These are phyloP conservation scores for Malassezia arunalokei DNA, from an alignment of 1,284 basidiomycete genomes.

Conservation along the genomic window DNA sequence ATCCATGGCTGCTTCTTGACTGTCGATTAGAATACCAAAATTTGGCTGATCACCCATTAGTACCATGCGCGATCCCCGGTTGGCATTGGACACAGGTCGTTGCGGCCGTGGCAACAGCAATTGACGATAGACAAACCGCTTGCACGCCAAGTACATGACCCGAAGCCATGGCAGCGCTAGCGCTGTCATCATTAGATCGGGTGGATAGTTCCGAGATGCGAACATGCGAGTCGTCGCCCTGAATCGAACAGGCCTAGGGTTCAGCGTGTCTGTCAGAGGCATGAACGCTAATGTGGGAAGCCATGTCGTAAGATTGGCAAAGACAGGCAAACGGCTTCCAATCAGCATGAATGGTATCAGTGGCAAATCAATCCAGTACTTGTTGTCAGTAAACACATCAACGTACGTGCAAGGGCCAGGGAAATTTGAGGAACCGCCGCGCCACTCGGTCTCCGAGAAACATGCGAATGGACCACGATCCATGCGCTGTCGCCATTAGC, in stretches of 20 bases:
- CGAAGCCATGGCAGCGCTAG: conserved; percentile 36
- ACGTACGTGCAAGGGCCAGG: conserved; percentile 17
- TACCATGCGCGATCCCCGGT: background rate
- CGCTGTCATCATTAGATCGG: conserved; percentile 25
- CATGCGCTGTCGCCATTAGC: conserved; percentile 14
- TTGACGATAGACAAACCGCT: conserved; percentile 22
- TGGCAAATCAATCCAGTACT: conserved; percentile 40
- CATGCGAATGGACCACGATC: conserved; percentile 9
- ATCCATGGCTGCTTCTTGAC: conserved; percentile 7
- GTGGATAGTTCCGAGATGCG: conserved; percentile 21
- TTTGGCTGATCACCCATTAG: conserved; percentile 4
- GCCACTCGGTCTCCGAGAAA: conserved; percentile 9
- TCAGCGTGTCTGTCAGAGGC: conserved; percentile 18
- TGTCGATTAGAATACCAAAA: conserved; percentile 21
- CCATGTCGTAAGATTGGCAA: conserved; percentile 34
- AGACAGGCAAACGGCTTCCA: conserved; percentile 24
- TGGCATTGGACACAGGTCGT: background rate
- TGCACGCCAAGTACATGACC: conserved; percentile 27
- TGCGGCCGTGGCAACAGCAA: conserved; percentile 16
- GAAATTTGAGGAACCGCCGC: background rate
- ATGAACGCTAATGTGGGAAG: conserved; percentile 29
- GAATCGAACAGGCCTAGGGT: conserved; percentile 10
- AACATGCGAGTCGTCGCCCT: conserved; percentile 15
- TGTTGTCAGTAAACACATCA: conserved; percentile 6
- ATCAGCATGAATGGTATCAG: conserved; percentile 39